These are phyloP conservation scores for Daldinia sp. DNA, from an alignment of 2,329 filamentous ascomycete species.

Conservation along the genomic window DNA sequence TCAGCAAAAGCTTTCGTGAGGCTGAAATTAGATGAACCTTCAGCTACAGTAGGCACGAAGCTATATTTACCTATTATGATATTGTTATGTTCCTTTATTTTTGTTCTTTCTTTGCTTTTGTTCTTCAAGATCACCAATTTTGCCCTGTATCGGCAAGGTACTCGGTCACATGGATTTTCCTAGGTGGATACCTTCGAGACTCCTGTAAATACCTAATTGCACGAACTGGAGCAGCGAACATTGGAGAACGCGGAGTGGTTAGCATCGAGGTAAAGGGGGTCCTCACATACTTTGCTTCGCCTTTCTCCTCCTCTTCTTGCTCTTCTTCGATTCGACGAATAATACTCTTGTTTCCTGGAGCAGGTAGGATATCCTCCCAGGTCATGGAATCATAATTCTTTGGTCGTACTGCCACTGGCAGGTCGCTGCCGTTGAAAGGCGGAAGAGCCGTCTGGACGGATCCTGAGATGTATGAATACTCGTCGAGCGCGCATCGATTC, in stretches of 20 bases:
- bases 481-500: conserved; percentile 27
- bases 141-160: not conserved
- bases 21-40: not conserved
- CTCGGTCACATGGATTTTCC: not conserved
- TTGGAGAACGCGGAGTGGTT: not conserved
- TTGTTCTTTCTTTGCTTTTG: not conserved
- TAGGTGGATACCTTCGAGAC: not conserved
- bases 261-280: not conserved
- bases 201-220: not conserved
- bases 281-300: not conserved
- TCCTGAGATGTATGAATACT: conserved; percentile 19
- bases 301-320: not conserved
- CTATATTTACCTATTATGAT: not conserved
- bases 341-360: conserved; percentile 22
- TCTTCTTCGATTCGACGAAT: not conserved
- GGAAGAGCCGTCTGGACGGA: conserved; percentile 34
- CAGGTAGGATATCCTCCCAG: conserved; percentile 41
- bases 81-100: not conserved
- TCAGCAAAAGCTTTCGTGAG: not conserved
- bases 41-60: too few species aligned
- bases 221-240: not conserved
- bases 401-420: conserved; percentile 12
- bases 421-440: conserved; percentile 37
- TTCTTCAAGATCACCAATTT: not conserved
- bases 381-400: conserved; percentile 21